A percentile compares a stretch with the other conserved stretches of the same genome.
Conservation (phyloP, 345 rosid species). For the Citropsis articulata region DNA sequence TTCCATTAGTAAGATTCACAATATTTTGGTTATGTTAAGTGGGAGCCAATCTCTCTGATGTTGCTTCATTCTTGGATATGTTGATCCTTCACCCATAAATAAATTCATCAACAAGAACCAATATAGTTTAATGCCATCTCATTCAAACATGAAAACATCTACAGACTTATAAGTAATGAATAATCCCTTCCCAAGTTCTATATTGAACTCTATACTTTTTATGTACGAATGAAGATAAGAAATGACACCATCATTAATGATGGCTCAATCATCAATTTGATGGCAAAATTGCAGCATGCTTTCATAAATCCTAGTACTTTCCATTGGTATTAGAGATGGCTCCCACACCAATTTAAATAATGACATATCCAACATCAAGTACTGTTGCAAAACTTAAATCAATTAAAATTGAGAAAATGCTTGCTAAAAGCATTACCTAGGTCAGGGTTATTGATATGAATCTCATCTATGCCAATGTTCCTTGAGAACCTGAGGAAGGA, state of each 20-base stretch:
- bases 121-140: neutral
- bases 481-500: conserved; percentile 27
- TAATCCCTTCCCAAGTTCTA: neutral
- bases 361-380: neutral
- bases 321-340: neutral
- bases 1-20: conserved; percentile 2
- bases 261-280: neutral
- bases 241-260: neutral
- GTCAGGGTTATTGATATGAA: conserved; percentile 12
- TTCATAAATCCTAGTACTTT: neutral
- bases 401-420: neutral
- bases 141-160: neutral
- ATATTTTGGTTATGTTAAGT: conserved; percentile 3
- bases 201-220: neutral
- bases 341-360: neutral
- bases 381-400: neutral
- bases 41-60: conserved; percentile 5
- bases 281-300: neutral
- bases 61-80: conserved; percentile 15
- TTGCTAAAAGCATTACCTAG: conserved; percentile 4
- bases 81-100: conserved; percentile 17
- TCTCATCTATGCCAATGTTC: conserved; percentile 25
- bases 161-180: neutral
- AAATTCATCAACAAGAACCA: neutral
- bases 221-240: neutral